Evolutionary conservation across 768 basidiomycete species (phyloP).

Genomic region (Tricholoma terreum): DNA sequence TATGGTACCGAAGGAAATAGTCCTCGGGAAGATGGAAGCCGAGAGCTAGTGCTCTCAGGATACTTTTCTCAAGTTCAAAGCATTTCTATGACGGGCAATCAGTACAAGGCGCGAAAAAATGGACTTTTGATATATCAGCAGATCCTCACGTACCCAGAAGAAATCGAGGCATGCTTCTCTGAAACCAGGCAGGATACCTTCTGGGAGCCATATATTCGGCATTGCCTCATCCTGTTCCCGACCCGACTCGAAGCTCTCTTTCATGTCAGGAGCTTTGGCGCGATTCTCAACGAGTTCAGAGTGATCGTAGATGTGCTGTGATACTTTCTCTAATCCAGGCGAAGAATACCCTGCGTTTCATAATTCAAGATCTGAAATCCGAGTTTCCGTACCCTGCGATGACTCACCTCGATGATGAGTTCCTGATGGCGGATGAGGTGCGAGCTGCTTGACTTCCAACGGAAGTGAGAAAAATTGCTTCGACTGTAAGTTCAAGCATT

Average conservation of each 20-base stretch:
- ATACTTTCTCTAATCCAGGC: constrained; percentile 39
- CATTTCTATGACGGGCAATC: constrained; percentile 29
- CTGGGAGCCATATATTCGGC: constrained; percentile 60
- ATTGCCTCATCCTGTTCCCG: constrained; percentile 41
- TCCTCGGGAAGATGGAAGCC: constrained; percentile 42
- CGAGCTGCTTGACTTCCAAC: constrained; percentile 36
- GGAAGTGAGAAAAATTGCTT: constrained; percentile 37
- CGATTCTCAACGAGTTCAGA: constrained; percentile 26
- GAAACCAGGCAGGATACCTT: constrained; percentile 50
- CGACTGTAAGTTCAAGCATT: constrained; percentile 19
- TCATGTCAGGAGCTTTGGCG: constrained; percentile 36
- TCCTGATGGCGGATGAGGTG: constrained; percentile 44
- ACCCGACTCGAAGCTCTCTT: constrained; percentile 57
- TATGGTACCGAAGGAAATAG: constrained; percentile 43
- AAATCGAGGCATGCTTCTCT: constrained; percentile 50
- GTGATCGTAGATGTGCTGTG: constrained; percentile 32
- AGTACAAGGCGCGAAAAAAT: background rate
- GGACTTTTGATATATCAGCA: constrained; percentile 16
- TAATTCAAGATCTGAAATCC: background rate
- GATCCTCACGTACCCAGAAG: constrained; percentile 38
- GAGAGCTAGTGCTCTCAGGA: constrained; percentile 48
- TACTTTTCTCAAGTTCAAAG: constrained; percentile 37
- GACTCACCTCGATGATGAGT: constrained; percentile 40
- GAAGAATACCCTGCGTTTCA: constrained; percentile 34
- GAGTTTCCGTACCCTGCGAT: background rate